phyloP scores from a whole-genome alignment of 2,329 filamentous ascomycete species.

The Coniella lustricola region DNA sequence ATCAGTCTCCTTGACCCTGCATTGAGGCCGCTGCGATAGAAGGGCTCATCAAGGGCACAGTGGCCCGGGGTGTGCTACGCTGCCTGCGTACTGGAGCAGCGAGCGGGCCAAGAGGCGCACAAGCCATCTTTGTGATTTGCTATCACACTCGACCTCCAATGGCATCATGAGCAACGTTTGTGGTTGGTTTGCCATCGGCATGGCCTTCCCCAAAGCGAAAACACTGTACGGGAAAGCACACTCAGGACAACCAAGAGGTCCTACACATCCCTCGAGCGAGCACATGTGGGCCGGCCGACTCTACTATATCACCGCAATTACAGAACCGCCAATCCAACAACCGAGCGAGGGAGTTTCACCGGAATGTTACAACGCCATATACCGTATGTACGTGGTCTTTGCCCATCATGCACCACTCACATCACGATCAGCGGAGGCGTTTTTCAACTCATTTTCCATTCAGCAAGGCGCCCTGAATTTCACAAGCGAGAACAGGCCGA shows the following conservation, averaged over 20 bases:
- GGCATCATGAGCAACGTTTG: background rate
- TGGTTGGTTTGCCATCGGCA: background rate
- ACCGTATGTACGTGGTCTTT: no score
- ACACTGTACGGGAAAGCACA: background rate
- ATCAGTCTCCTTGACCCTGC: slow-evolving; percentile 2
- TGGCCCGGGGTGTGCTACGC: background rate
- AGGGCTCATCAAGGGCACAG: background rate
- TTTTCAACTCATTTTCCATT: slow-evolving; percentile 6
- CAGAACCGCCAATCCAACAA: background rate
- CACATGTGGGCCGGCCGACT: no score
- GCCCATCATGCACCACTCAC: no score
- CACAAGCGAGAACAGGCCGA: slow-evolving; percentile 2
- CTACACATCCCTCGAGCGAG: no score
- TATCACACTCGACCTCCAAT: background rate
- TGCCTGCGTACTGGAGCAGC: background rate
- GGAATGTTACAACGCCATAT: no score
- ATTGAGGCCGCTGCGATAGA: background rate
- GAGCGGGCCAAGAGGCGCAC: background rate
- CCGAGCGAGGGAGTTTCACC: no score
- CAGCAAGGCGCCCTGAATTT: slow-evolving; percentile 7
- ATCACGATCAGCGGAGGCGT: background rate
- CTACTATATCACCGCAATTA: background rate
- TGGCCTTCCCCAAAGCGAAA: background rate
- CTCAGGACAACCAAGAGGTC: no score
- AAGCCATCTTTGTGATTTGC: no score